Percentiles rank a stretch among this genome's conserved stretches.
phyloP scores from a whole-genome alignment of 163 green algal species.

The Coccomyxa subellipsoidea region DNA sequence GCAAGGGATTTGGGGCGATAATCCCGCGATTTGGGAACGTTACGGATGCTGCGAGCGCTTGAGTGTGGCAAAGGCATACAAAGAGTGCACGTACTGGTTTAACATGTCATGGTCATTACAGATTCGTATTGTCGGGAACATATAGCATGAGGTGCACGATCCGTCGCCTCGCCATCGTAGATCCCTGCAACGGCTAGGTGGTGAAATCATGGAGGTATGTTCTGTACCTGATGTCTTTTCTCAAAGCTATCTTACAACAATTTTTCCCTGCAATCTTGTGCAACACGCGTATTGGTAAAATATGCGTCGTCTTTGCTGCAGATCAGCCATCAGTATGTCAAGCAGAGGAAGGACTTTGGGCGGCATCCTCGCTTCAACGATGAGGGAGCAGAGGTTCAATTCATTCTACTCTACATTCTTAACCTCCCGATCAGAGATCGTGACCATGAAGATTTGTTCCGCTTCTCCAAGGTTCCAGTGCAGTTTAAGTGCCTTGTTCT shows the following conservation, averaged over 20 bases:
- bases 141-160: too few species aligned
- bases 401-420: not conserved
- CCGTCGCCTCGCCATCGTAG: too few species aligned
- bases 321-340: slow-evolving; percentile 76
- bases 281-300: too few species aligned
- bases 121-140: too few species aligned
- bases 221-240: not conserved
- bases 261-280: too few species aligned
- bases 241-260: not conserved
- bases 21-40: not conserved
- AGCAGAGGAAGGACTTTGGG: slow-evolving; percentile 77
- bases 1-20: not conserved
- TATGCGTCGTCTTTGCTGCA: slow-evolving; percentile 20
- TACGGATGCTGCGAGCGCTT: not conserved
- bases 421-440: not conserved
- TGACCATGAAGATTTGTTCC: not conserved
- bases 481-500: slow-evolving; percentile 34
- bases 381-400: slow-evolving; percentile 18
- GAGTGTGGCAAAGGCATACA: too few species aligned
- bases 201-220: not conserved
- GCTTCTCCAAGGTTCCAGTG: not conserved
- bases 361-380: slow-evolving; percentile 69
- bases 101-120: too few species aligned
- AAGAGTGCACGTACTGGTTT: too few species aligned
- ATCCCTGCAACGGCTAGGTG: not conserved